Evolutionary conservation across 108 stramenopile genomes (phyloP), one percentile per base, ranked within the genome.

Genomic region (Nitzschia sp.): DNA sequence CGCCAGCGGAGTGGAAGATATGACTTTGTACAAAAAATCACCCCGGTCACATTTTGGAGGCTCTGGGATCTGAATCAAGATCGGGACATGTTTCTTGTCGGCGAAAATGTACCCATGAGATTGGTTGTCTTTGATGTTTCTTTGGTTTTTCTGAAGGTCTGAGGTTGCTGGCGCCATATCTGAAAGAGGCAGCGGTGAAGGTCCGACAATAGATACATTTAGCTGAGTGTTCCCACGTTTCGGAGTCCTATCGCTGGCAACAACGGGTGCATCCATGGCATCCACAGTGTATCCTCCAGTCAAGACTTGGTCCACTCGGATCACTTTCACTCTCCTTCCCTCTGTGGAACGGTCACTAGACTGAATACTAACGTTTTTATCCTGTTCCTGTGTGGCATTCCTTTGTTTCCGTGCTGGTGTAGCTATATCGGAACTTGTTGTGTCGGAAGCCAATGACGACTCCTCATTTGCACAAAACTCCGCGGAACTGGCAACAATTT

Each of bases 251-350:
- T 69, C 64, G 28, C 54, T 33, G 3, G 55, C 63, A 3, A 34
- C 56, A 0, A 60, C 60, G 16, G 60, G 22, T 47, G 53, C 35
- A 53, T 68, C 33, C 5, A 11, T 28, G 27, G 72, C 80, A 64
- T 89, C 86, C 23, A 87, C 56, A 5, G 85, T 76, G 64, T 94
- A 91, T 34, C 88, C 93, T 64, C 90, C 88, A 5, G 93, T 94
- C 30, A 94, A 63, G 19, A 94, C 85, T 28, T 75, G 58, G 66
- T 91, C 88, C 16, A 94, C 88, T 15, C 83, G 83, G 27, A 91
- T 87, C 0, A 72, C 73, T 59, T 57, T 72, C 41, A 58, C 19
- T 9, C n/a, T 22, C 25, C 13, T 41, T n/a, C n/a, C n/a, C n/a
- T n/a, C n/a, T n/a, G n/a, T n/a, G n/a, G n/a, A n/a, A n/a, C n/a